Evolutionary conservation across 768 basidiomycete genomes (phyloP).

Genomic region (Boletus edulis): DNA sequence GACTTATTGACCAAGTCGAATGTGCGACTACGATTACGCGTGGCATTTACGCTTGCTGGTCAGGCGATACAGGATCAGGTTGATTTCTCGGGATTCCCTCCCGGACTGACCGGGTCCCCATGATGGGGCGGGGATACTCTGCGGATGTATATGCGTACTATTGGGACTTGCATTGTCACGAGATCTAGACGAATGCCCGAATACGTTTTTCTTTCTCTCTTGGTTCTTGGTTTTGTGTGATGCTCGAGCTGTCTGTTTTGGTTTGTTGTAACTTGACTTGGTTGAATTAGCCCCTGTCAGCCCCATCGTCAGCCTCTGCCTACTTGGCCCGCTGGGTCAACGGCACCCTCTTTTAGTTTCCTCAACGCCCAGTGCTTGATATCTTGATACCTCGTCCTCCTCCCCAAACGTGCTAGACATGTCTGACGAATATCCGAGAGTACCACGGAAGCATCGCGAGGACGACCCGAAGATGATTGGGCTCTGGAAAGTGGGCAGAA

Average conservation of each 20-base stretch:
- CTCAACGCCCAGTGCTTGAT: not conserved
- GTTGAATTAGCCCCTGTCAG: slow-evolving; percentile 23
- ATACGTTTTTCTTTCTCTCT: not conserved
- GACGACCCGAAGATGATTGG: slow-evolving; percentile 70
- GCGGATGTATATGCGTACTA: slow-evolving; percentile 16
- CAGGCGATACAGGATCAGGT: slow-evolving; percentile 85
- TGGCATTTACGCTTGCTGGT: slow-evolving; percentile 72
- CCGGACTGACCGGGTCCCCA: slow-evolving; percentile 56
- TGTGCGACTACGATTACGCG: slow-evolving; percentile 80
- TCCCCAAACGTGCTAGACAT: slow-evolving; percentile 16
- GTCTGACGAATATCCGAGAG: slow-evolving; percentile 27
- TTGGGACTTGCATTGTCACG: slow-evolving; percentile 11
- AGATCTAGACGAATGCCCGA: slow-evolving; percentile 22
- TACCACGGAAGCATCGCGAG: slow-evolving; percentile 29
- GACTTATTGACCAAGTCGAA: slow-evolving; percentile 52
- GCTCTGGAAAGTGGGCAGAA: slow-evolving; percentile 79
- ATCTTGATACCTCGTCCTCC: not conserved
- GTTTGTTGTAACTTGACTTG: slow-evolving; percentile 6
- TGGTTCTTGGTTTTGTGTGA: not conserved
- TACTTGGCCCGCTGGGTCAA: not conserved
- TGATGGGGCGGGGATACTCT: slow-evolving; percentile 12
- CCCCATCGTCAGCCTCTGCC: slow-evolving; percentile 21
- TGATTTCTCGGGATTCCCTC: slow-evolving; percentile 90
- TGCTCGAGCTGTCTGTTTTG: not conserved
- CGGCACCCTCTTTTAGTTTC: not conserved